A percentile compares a stretch with the other conserved stretches of the same genome.
Evolutionary conservation across 176 grass and related monocot species (phyloP).

Genomic region (Hordeum vulgare): MorexV3_pseudomolecules_assembly NC_058519.1:104975609-104976108

Average conservation of each 20-base stretch:
- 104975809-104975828: neutral
- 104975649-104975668: slow-evolving; percentile 37
- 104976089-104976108: neutral
- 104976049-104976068: neutral
- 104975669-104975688: neutral
- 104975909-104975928: slow-evolving; percentile 39
- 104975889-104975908: slow-evolving; percentile 27
- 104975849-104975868: neutral
- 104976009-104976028: slow-evolving; percentile 34
- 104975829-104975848: neutral
- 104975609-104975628: slow-evolving; percentile 13
- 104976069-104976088: neutral
- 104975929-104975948: slow-evolving; percentile 22
- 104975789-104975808: neutral
- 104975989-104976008: neutral
- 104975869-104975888: neutral
- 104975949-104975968: neutral
- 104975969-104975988: neutral
- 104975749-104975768: neutral
- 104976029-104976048: slow-evolving; percentile 39
- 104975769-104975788: neutral
- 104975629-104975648: neutral
- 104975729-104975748: neutral
- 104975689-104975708: neutral
- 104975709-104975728: neutral